Conservation (phyloP, 768 basidiomycete genomes). For the Sarcodon sp. region DNA sequence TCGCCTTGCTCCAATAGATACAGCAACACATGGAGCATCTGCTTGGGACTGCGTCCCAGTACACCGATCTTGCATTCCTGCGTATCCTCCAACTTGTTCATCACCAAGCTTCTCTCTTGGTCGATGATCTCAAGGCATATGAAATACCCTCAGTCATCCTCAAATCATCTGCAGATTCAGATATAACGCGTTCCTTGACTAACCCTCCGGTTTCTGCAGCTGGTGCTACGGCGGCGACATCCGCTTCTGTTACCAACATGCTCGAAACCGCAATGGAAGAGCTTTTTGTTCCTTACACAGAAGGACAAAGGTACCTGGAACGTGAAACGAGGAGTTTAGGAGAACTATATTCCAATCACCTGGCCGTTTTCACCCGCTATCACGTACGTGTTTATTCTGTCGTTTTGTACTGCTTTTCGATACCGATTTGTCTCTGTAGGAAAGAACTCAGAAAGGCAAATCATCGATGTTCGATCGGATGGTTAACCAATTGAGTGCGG, state of each 20-base stretch:
- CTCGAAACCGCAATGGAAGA: conserved; percentile 96
- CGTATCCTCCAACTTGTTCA: conserved; percentile 86
- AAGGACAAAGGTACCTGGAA: conserved; percentile 86
- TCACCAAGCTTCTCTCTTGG: conserved; percentile 57
- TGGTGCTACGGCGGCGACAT: conserved; percentile 30
- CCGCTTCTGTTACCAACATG: conserved; percentile 64
- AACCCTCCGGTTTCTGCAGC: conserved; percentile 27
- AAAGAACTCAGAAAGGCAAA: conserved; percentile 56
- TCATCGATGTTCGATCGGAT: conserved; percentile 81
- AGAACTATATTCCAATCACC: conserved; percentile 61
- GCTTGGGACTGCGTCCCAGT: conserved; percentile 55
- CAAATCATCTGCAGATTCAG: conserved; percentile 51
- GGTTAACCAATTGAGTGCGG: conserved; percentile 77
- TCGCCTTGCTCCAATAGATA: conserved; percentile 39
- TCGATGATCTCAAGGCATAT: conserved; percentile 87
- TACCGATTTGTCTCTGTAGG: conserved; percentile 17
- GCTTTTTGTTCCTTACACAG: conserved; percentile 87
- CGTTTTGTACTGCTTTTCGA: not conserved
- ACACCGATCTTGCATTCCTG: conserved; percentile 84
- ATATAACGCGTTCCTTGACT: conserved; percentile 41
- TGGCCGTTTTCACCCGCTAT: conserved; percentile 72
- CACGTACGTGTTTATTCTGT: conserved; percentile 45
- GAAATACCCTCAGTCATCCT: conserved; percentile 64
- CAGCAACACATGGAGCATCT: conserved; percentile 94
- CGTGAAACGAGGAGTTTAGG: conserved; percentile 77